Conservation (phyloP, 345 rosid species). For the Pseudoturritis turrita region DNA sequence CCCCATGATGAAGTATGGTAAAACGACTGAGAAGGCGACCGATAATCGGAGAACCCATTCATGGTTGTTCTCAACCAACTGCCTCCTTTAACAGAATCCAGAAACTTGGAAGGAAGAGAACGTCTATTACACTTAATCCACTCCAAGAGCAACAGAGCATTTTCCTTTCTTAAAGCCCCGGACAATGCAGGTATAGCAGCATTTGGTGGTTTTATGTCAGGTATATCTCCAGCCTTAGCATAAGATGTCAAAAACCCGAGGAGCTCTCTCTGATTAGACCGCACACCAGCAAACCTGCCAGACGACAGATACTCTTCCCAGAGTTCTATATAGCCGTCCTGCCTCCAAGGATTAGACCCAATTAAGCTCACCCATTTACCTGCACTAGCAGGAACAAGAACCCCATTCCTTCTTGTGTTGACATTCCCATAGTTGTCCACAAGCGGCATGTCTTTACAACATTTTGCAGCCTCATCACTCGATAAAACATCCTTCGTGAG, state of each 20-base stretch:
- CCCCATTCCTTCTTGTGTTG: constrained; percentile 10
- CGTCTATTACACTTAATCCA: constrained; percentile 35
- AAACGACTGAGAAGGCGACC: constrained; percentile 61
- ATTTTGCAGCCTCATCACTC: not conserved
- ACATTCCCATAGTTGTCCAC: constrained; percentile 48
- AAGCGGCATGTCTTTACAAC: constrained; percentile 48
- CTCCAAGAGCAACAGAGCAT: constrained; percentile 51
- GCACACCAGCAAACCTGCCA: constrained; percentile 36
- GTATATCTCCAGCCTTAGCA: constrained; percentile 45
- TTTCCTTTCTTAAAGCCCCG: constrained; percentile 44
- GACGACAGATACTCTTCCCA: constrained; percentile 45
- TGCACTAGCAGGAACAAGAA: constrained; percentile 62
- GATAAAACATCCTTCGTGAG: constrained; percentile 18
- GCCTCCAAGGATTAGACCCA: constrained; percentile 54
- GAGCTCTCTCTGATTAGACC: constrained; percentile 33
- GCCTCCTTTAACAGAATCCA: constrained; percentile 47
- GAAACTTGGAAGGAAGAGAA: constrained; percentile 39
- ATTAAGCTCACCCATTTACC: constrained; percentile 61
- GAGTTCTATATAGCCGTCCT: constrained; percentile 42
- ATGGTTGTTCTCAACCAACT: constrained; percentile 55
- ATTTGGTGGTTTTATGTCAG: constrained; percentile 52
- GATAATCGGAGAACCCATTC: constrained; percentile 40
- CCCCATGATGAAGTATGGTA: constrained; percentile 54
- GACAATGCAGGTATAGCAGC: constrained; percentile 46
- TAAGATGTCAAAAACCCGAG: constrained; percentile 34